Evolutionary conservation across 768 basidiomycete genomes (phyloP), one percentile per base, ranked within the genome.

Genomic region (Hemileccinum impolitum): DNA sequence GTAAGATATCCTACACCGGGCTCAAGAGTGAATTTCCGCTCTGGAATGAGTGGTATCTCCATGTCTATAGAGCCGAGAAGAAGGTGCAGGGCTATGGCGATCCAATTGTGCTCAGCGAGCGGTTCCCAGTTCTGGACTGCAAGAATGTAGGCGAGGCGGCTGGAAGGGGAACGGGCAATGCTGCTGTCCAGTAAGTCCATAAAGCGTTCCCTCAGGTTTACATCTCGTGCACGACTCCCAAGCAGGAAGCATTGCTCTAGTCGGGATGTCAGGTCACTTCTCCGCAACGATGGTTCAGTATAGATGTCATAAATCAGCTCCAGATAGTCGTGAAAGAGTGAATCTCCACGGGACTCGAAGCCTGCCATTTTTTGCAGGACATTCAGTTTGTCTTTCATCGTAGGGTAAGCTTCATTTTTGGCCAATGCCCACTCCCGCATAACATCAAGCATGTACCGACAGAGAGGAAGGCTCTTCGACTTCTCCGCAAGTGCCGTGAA

Each of bases 121-220:
- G 85, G 81, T 48, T 98, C 96, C 96, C 96, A 99, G 58, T 77
- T 92, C 68, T 98, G 95, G 14, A 94, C 87, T 21, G 89, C 93
- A 34, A 95, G 74, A 54, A 98, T 83, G 66, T 94, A 97, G 35
- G 87, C 85, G 40, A 99, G 67, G 23, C 96, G 87, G 51, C 79
- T 84, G 50, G 81, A 80, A 11, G 96, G 76, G 1, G 87, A 85
- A 30, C 87, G 82, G 28, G 94, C 90, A 43, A 97, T 81, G 62
- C 87, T 94, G 59, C 82, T 75, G 59, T 98, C 94, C 54, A 98
- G 74, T 37, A 96, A 77, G 63, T 94, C 91, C 58, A 97, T 77
- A 71, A 98, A 99, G 35, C 80, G 78, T 50, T 87, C 85, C 41
- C 96, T 81, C 21, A 96, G 75, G 9, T 70, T 67, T 0, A 86